Evolutionary conservation across 805 yeast genomes (phyloP).

Genomic region (Starmerella tilneyi): DNA sequence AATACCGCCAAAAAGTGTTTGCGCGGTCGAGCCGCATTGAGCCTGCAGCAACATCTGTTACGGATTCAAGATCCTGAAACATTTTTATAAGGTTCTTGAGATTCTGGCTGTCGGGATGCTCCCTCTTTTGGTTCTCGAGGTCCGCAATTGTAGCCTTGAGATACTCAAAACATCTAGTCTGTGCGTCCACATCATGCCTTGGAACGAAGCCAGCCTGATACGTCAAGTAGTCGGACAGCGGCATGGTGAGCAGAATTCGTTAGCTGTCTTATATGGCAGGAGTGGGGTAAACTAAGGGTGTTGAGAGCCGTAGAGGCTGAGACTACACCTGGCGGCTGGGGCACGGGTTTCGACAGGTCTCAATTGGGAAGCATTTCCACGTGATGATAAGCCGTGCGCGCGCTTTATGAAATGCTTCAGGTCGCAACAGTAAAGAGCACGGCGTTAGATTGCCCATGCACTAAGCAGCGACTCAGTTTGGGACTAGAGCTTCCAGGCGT

Average conservation of each 20-base stretch:
- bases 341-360: no score
- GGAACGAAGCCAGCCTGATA: conserved; percentile 30
- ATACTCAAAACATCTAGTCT: conserved; percentile 28
- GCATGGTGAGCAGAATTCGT: conserved; percentile 16
- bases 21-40: conserved; percentile 23
- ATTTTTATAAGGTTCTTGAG: conserved; percentile 10
- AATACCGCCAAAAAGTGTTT: conserved; percentile 31
- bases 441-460: not conserved
- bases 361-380: no score
- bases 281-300: no score
- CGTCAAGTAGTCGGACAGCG: conserved; percentile 20
- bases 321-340: no score
- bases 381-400: not conserved
- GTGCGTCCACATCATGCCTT: conserved; percentile 29
- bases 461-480: no score
- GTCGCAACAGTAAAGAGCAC: not conserved
- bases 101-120: conserved; percentile 11
- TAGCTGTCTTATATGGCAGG: no score
- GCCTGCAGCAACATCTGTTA: conserved; percentile 21
- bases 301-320: no score
- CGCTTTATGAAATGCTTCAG: not conserved
- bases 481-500: no score
- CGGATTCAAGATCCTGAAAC: conserved; percentile 17
- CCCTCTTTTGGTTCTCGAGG: conserved; percentile 19
- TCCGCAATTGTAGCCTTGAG: conserved; percentile 23